Conservation (phyloP, 768 basidiomycete genomes). For the Amanita thiersii region DNA sequence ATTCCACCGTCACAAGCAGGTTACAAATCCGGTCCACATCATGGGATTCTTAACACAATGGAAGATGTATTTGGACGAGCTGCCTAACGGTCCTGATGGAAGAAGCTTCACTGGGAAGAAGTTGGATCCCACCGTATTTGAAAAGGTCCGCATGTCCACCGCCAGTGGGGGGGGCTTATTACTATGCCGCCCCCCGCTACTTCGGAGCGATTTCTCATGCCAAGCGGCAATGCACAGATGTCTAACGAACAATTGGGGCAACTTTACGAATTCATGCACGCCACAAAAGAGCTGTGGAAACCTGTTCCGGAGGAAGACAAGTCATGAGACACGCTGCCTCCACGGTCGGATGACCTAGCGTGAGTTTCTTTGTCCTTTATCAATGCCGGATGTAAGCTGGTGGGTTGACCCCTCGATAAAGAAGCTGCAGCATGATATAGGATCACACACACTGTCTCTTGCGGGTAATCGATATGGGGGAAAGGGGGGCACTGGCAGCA, state of each 20-base stretch:
- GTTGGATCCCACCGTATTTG: slow-evolving; percentile 63
- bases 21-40: slow-evolving; percentile 81
- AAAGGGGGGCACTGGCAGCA: too few species aligned
- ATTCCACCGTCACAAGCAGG: slow-evolving; percentile 73
- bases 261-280: slow-evolving; percentile 91
- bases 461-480: too few species aligned
- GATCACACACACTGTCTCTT: too few species aligned
- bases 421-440: too few species aligned
- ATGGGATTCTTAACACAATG: slow-evolving; percentile 95
- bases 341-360: neutral
- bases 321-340: neutral
- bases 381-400: too few species aligned
- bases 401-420: too few species aligned
- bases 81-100: slow-evolving; percentile 40
- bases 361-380: neutral
- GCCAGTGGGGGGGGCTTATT: neutral
- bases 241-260: slow-evolving; percentile 88
- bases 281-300: slow-evolving; percentile 84
- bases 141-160: slow-evolving; percentile 50
- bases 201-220: slow-evolving; percentile 2
- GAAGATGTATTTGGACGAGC: slow-evolving; percentile 83
- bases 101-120: slow-evolving; percentile 52
- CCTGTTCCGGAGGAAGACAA: slow-evolving; percentile 25
- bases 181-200: too few species aligned
- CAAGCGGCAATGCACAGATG: slow-evolving; percentile 43